Evolutionary conservation across 129 eudicot genomes (phyloP).

Genomic region (Arctium minus): DNA sequence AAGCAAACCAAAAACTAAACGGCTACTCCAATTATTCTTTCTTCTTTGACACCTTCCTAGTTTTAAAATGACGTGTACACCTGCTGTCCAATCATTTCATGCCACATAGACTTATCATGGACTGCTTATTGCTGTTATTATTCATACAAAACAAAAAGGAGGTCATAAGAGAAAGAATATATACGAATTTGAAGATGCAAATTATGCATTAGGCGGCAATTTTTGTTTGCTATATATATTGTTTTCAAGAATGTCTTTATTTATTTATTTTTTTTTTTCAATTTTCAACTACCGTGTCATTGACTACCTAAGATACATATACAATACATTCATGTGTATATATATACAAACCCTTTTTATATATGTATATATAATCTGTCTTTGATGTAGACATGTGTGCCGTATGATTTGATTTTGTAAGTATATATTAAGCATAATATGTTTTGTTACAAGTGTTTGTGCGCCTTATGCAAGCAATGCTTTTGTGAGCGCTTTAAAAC

Average conservation of each 20-base stretch:
- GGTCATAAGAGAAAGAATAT: not conserved
- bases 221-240: slow-evolving; percentile 23
- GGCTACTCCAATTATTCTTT: slow-evolving; percentile 13
- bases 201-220: slow-evolving; percentile 8
- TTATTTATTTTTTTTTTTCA: not conserved
- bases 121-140: not conserved
- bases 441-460: not conserved
- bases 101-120: not conserved
- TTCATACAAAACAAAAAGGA: slow-evolving; percentile 1
- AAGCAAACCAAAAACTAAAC: slow-evolving; percentile 34
- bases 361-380: not conserved
- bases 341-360: not conserved
- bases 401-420: not conserved
- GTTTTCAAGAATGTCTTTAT: slow-evolving; percentile 23
- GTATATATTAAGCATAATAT: not conserved
- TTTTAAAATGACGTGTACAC: slow-evolving; percentile 14
- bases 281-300: not conserved
- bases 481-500: not conserved
- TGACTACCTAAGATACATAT: not conserved
- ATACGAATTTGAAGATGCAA: slow-evolving; percentile 10
- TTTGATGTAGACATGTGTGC: not conserved
- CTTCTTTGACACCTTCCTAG: not conserved
- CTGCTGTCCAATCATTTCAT: slow-evolving; percentile 14
- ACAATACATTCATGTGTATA: too few species aligned
- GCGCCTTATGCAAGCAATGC: not conserved